Evolutionary conservation across 129 eudicot species (phyloP).

Genomic region (Silybum marianum): DNA sequence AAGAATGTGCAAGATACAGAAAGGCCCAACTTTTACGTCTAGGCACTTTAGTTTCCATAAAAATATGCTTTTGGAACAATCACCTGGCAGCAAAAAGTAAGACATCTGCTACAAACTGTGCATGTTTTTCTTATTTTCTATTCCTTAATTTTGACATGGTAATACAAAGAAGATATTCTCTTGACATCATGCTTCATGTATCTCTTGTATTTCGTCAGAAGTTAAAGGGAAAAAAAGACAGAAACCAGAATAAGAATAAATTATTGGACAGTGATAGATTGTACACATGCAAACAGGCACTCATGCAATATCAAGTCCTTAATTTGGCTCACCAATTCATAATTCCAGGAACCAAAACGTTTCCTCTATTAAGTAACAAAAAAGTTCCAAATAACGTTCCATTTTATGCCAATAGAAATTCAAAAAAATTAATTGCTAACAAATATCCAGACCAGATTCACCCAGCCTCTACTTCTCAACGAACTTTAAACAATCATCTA

Average conservation of each 20-base stretch:
- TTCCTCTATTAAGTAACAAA: background rate
- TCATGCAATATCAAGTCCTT: background rate
- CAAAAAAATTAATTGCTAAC: background rate
- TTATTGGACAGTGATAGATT: background rate
- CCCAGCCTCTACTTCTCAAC: constrained; percentile 4
- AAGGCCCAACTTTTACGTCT: background rate
- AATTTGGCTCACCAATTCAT: background rate
- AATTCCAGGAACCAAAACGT: background rate
- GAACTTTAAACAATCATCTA: background rate
- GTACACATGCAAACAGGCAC: background rate
- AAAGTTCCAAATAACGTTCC: background rate
- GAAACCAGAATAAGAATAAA: too few species aligned
- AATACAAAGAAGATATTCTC: background rate
- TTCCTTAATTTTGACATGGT: background rate
- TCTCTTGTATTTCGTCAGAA: background rate
- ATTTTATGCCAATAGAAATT: background rate
- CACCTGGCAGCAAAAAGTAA: background rate
- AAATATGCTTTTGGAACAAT: background rate
- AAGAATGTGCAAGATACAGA: background rate
- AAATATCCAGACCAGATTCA: constrained; percentile 7
- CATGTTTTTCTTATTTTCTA: background rate
- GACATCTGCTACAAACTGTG: constrained; percentile 6
- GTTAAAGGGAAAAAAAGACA: background rate
- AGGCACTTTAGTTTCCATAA: background rate
- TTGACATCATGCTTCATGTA: background rate